Evolutionary conservation across 2,329 filamentous ascomycete species (phyloP), one percentile per base, ranked within the genome.

Genomic region (Fusarium nygamai): DNA sequence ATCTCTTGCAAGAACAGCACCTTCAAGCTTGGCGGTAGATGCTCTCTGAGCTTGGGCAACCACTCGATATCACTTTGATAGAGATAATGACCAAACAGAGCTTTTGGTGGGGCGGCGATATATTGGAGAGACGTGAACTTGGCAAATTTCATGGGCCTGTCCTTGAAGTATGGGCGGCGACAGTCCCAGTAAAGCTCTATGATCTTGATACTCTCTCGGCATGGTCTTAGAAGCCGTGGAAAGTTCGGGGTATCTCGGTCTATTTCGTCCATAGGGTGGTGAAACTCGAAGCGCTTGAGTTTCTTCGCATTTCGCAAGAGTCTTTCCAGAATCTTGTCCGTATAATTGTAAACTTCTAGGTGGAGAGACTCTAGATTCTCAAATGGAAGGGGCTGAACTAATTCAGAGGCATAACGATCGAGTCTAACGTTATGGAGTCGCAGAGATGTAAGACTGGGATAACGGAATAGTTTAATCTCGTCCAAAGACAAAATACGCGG

Each of bases 141-240:
- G 1, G n/a, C 47, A 19, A 61, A 56, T 14, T 39, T 33, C 14
- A 61, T 19, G 0, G 10, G n/a, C 9, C 2, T 20, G 6, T 22
- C 19, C 6, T 11, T 19, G n/a, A 56, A 56, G 20, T 11, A 6
- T 0, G 36, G 36, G 2, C 13, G 8, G 1, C 4, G 13, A 24
- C 36, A 56, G 5, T 44, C n/a, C 36, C 59, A 61, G 3, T 17
- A 33, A 4, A 61, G 29, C 4, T 43, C 36, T 5, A 61, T 20
- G 0, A 43, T 6, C 9, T 57, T 43, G 11, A 61, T 22, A 14
- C 3, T 44, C 11, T 56, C n/a, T 13, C 8, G n/a, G 5, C 48
- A 61, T 4, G 48, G 29, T n/a, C 13, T 24, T 5, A 61, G 16
- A 10, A 61, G 20, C 2, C 24, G 19, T 14, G 48, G 10, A 19